phyloP scores from a whole-genome alignment of 2,329 filamentous ascomycete genomes.

The Fusarium cicatricum region DNA sequence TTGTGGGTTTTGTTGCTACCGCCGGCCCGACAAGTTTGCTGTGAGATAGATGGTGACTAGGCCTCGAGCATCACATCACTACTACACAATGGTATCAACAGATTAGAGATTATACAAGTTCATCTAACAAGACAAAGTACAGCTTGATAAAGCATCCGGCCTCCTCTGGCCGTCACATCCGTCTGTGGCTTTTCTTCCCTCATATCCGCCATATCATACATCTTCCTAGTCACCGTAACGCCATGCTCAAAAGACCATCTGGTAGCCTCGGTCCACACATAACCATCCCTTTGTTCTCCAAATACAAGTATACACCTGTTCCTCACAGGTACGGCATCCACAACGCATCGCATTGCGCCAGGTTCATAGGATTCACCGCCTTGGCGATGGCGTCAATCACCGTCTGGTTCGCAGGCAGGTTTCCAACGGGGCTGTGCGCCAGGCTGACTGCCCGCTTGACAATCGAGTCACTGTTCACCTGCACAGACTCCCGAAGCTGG shows the following conservation, averaged over 20 bases:
- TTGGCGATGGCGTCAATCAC: conserved; percentile 94
- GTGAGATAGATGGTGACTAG: no score
- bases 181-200: conserved; percentile 9
- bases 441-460: conserved; percentile 89
- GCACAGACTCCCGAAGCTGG: conserved; percentile 80
- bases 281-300: conserved; percentile 2
- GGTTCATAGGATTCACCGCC: conserved; percentile 89
- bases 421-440: conserved; percentile 78
- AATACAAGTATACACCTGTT: conserved; percentile 6
- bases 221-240: conserved; percentile 34
- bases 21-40: no score
- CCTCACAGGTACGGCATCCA: conserved; percentile 95
- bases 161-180: neutral
- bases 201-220: conserved; percentile 21
- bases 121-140: neutral
- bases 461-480: conserved; percentile 87
- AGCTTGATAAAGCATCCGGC: neutral
- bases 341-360: conserved; percentile 87
- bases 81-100: neutral
- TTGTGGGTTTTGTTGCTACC: neutral
- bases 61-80: neutral
- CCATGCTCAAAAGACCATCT: conserved; percentile 41
- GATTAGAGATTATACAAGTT: neutral
- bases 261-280: conserved; percentile 9
- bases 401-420: conserved; percentile 94